Evolutionary conservation across 352 stramenopile species (phyloP), one percentile per base, ranked within the genome.

Genomic region (Pythium angustatum): DNA sequence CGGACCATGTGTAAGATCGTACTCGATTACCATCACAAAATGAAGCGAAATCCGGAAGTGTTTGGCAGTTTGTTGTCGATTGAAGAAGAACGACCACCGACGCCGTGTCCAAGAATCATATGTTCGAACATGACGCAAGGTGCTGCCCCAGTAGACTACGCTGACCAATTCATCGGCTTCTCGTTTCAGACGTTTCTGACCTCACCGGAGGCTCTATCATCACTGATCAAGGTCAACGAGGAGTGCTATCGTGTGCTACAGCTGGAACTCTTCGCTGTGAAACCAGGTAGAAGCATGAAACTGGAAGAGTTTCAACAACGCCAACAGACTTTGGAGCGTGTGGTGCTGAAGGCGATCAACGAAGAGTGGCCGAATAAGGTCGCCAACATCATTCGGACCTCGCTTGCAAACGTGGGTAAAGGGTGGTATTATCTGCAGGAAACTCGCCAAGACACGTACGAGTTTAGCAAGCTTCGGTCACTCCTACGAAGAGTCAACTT

Each of bases 1-100:
- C 86, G 94, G 12, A 90, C 90, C 9, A 97, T 98, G 88, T 96
- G 96, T 74, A 85, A 85, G 55, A 92, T 98, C 31, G 77, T 98
- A 4, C 91, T 98, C 30, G 82, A 93, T n/a, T 87, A 73, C 28
- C 84, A 95, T 38, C 81, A 91, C 34, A 60, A 78, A 53, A 40
- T 66, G 1, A 61, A 72, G 0, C 73, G 82, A 24, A 91, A 92
- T 50, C 30, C 58, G 6, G 78, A 90, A 40, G 71, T 93, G 1
- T 93, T 93, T 41, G 26, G 57, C 47, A 76, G 76, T 0, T 81
- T 93, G 41, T 66, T 93, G 0, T 65, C 63, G 0, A 58, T 49
- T 14, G 76, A 88, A 28, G 81, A 93, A 49, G 78, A 87, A 54
- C 21, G 21, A 11, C 64, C 66, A 5, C 66, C 68, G 12, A 57